Conservation (phyloP, 2,329 filamentous ascomycete genomes). For the Hypoxylon sp. region DNA sequence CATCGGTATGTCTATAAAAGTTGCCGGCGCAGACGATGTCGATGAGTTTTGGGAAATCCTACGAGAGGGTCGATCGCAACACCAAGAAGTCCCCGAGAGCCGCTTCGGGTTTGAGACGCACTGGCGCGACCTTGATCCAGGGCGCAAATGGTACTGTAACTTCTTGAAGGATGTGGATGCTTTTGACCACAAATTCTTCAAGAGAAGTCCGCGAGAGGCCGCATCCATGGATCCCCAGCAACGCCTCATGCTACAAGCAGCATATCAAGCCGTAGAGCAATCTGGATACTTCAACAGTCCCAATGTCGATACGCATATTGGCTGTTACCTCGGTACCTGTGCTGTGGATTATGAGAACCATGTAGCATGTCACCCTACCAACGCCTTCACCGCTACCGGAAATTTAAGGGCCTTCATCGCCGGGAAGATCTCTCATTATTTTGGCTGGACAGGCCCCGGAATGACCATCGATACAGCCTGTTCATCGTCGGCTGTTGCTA, state of each 20-base stretch:
- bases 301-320: constrained; percentile 16
- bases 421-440: constrained; percentile 50
- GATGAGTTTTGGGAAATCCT: constrained; percentile 48
- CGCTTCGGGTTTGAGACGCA: constrained; percentile 45
- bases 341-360: constrained; percentile 60
- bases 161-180: constrained; percentile 47
- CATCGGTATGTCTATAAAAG: constrained; percentile 28
- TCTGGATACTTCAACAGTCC: constrained; percentile 48
- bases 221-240: constrained; percentile 40
- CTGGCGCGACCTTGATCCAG: constrained; percentile 35
- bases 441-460: constrained; percentile 56
- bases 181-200: constrained; percentile 52
- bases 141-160: constrained; percentile 50
- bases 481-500: constrained; percentile 55
- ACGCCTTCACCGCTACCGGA: constrained; percentile 49
- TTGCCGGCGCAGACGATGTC: constrained; percentile 29
- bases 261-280: constrained; percentile 51
- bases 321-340: constrained; percentile 54
- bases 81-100: constrained; percentile 47
- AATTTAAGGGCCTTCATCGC: constrained; percentile 48
- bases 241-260: constrained; percentile 38
- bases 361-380: constrained; percentile 52
- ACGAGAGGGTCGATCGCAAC: constrained; percentile 51
- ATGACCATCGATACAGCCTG: constrained; percentile 57
- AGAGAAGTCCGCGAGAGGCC: constrained; percentile 42